Evolutionary conservation across 352 stramenopile species (phyloP).

Genomic region (Pythium volutum): DNA sequence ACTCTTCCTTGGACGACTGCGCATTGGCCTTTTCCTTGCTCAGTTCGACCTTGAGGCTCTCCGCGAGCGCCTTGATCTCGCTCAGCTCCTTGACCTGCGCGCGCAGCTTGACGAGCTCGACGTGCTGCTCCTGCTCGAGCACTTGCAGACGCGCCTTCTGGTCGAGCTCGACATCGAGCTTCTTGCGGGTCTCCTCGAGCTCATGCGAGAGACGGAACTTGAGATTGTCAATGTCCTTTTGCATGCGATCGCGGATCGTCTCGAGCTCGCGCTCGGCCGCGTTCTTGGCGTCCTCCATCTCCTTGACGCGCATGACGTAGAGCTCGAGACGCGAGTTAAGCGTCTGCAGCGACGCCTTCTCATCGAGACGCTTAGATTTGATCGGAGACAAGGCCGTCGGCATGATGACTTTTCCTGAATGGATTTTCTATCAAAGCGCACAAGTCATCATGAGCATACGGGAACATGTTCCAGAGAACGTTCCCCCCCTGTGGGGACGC

Average conservation of each 20-base stretch:
- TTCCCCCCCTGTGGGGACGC: not conserved
- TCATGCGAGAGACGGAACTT: conserved; percentile 58
- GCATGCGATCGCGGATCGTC: conserved; percentile 77
- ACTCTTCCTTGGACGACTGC: conserved; percentile 70
- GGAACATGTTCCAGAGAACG: not conserved
- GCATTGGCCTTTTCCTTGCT: conserved; percentile 58
- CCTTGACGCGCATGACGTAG: conserved; percentile 82
- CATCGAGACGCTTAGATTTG: conserved; percentile 82
- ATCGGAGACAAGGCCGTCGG: conserved; percentile 70
- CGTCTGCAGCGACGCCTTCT: conserved; percentile 79
- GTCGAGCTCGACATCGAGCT: conserved; percentile 72
- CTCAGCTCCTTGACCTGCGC: conserved; percentile 66
- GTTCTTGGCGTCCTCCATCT: conserved; percentile 76
- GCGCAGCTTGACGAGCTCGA: conserved; percentile 72
- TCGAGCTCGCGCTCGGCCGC: conserved; percentile 74
- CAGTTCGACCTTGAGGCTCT: conserved; percentile 50
- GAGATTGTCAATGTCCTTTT: conserved; percentile 67
- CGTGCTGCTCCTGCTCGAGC: conserved; percentile 77
- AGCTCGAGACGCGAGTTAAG: conserved; percentile 80
- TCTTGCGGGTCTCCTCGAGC: conserved; percentile 79
- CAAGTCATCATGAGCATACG: not conserved
- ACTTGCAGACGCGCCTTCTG: conserved; percentile 69
- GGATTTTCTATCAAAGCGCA: conserved; percentile 5
- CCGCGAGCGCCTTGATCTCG: conserved; percentile 51
- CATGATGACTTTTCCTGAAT: conserved; percentile 28